These are phyloP conservation scores for Diversispora eburnea DNA, from an alignment of 192 early-diverging fungal species.

Conservation along the genomic window DNA sequence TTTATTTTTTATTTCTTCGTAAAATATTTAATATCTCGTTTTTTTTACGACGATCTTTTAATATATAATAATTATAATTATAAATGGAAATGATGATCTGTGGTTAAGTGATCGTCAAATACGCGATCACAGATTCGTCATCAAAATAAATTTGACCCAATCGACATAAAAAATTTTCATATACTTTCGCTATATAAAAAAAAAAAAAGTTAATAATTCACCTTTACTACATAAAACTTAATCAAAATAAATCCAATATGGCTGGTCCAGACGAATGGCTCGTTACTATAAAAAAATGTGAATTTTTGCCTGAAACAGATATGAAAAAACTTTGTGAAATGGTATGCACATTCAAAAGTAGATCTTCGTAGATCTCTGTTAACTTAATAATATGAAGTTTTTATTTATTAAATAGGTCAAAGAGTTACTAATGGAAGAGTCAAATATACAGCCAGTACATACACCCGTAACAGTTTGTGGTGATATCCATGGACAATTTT, in stretches of 20 bases:
- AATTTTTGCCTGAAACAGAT: conserved; percentile 89
- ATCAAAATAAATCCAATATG: conserved; percentile 39
- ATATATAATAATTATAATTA: too few species aligned
- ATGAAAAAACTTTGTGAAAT: conserved; percentile 98
- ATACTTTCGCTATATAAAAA: too few species aligned
- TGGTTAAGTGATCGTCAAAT: too few species aligned
- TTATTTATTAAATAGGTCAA: conserved; percentile 66
- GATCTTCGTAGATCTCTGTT: background rate
- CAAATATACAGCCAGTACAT: conserved; percentile 94
- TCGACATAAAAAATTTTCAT: too few species aligned
- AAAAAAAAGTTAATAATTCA: background rate
- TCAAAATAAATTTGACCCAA: too few species aligned
- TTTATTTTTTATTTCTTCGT: too few species aligned
- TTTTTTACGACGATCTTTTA: too few species aligned
- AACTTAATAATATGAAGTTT: background rate
- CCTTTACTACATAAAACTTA: background rate
- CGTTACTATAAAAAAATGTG: conserved; percentile 83
- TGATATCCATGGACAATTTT: conserved; percentile 98
- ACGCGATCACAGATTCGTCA: too few species aligned
- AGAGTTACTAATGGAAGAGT: conserved; percentile 96
- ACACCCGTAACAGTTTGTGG: conserved; percentile 98
- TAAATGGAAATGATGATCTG: too few species aligned
- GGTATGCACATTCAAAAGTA: conserved; percentile 47
- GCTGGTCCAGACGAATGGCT: conserved; percentile 96
- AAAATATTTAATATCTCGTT: too few species aligned